Evolutionary conservation across 306 rosid genomes (phyloP), one percentile per base, ranked within the genome.

Genomic region (Fragaria nilgerrensis): DNA sequence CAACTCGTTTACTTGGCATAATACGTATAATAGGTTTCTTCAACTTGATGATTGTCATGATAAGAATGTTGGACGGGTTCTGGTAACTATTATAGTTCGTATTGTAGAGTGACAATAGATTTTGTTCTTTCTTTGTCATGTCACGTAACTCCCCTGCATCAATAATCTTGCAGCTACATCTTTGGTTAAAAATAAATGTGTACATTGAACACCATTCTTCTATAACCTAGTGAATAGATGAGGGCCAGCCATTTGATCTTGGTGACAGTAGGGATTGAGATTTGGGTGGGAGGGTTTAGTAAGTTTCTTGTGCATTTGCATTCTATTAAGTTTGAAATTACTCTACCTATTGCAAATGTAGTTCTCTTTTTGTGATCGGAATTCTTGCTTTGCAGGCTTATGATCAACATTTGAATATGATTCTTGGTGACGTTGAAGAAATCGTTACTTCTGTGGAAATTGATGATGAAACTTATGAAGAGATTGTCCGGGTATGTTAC

Each of bases 341-440:
- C 3, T 36, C 55, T 74, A 34, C 52, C 44, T 25, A 13, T 61
- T 25, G 19, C 19, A 27, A 13, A 25, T 39, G 5, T 7, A 25
- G 8, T 45, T 71, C 32, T 68, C 12, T 59, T 59, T 32, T 78
- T 75, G 16, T 74, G 72, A 72, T 65, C 80, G 59, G 47, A 70
- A 62, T 72, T 79, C 76, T 79, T 69, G 41, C 52, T 75, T 80
- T 90, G 84, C 91, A 96, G 99, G 99, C 99, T 55, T 96, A 96
- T 82, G 99, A 96, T 89, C 99, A 96, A 75, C 99, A 96, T 85
- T 92, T 96, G 67, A 96, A 96, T 84, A 96, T 96, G 99, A 96
- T 96, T 85, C 99, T 96, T n/a, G 99, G 99, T 47, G 99, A 96
- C 83, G 99, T 96, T 29, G 99, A 96, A 79, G 99, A 96, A 86